Base-by-base conservation (phyloP, 345 rosid genomes). In the Carallia brachiata region DNA sequence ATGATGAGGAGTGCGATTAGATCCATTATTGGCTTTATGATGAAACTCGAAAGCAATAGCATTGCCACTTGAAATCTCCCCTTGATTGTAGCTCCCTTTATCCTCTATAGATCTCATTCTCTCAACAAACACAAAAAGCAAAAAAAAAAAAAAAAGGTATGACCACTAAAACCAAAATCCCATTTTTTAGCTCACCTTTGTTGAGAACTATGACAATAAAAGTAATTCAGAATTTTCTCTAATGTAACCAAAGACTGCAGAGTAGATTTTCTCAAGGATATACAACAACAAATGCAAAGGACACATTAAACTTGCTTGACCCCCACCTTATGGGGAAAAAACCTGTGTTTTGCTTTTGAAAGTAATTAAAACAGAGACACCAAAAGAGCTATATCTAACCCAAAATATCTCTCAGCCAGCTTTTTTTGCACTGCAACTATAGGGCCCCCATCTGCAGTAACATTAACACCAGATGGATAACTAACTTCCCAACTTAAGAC, bases 91-190 rank as follows among this genome's bases (percentile, higher is more conserved):
- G 71, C 82, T 73, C 28, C 73, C 79, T 77, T 88, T 86, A 62
- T 85, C 90, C 77, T 89, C 91, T 12, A 83, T 57, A 75, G 96
- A 88, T 83, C 91, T 90, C 96, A 89, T 90, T 68, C 62, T 85
- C 77, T 59, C 62, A 53, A 69, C 65, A 64, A 65, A 76, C 53
- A 10, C 53, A 62, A 23, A 23, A 23, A 23, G 23, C 23, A 23
- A 23, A 23, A 23, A 23, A 23, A 23, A 23, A 23, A 23, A 23
- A 23, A 23, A 23, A 23, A 23, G 23, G 23, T 23, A 23, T 23
- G 23, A 23, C 72, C 68, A 61, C 54, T 62, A 52, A 53, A 39
- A 18, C 52, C 66, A 40, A 65, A 62, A 32, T 36, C 50, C 66
- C 66, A 59, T 62, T 10, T 52, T 61, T 23, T 1, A 36, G 9